These are phyloP conservation scores for Acanthochlamys bracteata DNA, from an alignment of 106 monocot species.

Conservation along the genomic window DNA sequence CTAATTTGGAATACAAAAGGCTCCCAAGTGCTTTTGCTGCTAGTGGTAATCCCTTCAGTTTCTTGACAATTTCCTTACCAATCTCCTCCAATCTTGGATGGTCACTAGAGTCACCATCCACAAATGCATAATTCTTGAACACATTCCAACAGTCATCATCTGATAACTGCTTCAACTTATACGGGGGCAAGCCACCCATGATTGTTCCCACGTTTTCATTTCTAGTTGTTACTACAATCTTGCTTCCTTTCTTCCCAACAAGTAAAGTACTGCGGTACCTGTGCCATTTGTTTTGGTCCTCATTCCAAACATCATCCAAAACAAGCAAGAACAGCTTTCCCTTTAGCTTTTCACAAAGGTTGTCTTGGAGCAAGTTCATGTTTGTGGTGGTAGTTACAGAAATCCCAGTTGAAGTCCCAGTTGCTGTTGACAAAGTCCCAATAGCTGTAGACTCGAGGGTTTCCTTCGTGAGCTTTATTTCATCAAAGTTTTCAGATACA, in stretches of 20 bases:
- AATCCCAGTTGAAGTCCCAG: conserved; percentile 5
- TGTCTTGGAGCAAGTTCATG: conserved; percentile 27
- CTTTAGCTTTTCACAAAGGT: conserved; percentile 18
- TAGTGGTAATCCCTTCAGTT: conserved; percentile 8
- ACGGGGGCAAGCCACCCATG: conserved; percentile 16
- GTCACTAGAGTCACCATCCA: conserved; percentile 1
- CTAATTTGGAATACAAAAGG: conserved; percentile 4
- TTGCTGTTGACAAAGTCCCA: too few relatives aligned
- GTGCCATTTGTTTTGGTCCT: conserved; percentile 19
- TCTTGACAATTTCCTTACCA: conserved; percentile 10
- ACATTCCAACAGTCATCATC: conserved; percentile 28
- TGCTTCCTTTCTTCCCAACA: conserved; percentile 17
- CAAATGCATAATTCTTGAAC: conserved; percentile 26
- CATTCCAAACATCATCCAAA: conserved; percentile 35
- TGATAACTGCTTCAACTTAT: conserved; percentile 17
- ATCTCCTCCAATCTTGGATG: conserved; percentile 5
- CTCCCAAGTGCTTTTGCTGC: conserved; percentile 11
- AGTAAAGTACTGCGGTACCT: conserved; percentile 10
- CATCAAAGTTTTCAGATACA: conserved; percentile 39
- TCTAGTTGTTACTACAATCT: conserved; percentile 27
- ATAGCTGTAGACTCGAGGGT: conserved; percentile 23
- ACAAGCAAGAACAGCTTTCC: conserved; percentile 30
- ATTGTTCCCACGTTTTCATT: conserved; percentile 19
- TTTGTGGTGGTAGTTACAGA: conserved; percentile 15
- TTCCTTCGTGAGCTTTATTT: conserved; percentile 34